phyloP scores from a whole-genome alignment of 2,329 filamentous ascomycete species.

The Chrysoporthe cubensis region DNA sequence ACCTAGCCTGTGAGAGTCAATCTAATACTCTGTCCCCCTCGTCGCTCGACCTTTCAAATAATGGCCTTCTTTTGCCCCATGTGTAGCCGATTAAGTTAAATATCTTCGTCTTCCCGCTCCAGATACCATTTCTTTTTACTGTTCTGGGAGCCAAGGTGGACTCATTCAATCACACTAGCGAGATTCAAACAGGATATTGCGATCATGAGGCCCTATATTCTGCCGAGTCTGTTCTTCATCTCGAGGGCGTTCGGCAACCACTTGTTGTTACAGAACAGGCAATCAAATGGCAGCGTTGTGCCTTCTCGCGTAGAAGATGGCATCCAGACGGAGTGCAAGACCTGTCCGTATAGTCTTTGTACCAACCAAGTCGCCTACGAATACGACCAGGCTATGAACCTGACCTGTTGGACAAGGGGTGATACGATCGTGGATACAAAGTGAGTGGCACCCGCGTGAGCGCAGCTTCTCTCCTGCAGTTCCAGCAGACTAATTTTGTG shows the following conservation, averaged over 20 bases:
- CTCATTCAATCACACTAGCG: neutral
- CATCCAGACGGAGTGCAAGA: slow-evolving; percentile 28
- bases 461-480: neutral
- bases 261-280: slow-evolving; percentile 1
- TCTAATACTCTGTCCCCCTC: neutral
- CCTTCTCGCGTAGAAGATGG: slow-evolving; percentile 19
- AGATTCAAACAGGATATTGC: neutral
- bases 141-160: neutral
- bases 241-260: slow-evolving; percentile 8
- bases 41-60: neutral
- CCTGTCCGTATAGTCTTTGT: slow-evolving; percentile 25
- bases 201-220: neutral
- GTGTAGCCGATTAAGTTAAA: neutral
- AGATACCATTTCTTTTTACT: neutral
- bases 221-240: slow-evolving; percentile 9
- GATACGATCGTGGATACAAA: slow-evolving; percentile 27
- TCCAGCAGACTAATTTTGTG: neutral
- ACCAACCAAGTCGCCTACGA: slow-evolving; percentile 20
- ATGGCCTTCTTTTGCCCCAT: neutral
- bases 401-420: slow-evolving; percentile 27
- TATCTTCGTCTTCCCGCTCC: neutral
- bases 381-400: slow-evolving; percentile 7
- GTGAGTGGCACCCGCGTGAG: neutral
- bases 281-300: slow-evolving; percentile 10
- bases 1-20: neutral